Evolutionary conservation across 805 yeast species (phyloP).

Genomic region (Starmerella khaoyaiensis): DNA sequence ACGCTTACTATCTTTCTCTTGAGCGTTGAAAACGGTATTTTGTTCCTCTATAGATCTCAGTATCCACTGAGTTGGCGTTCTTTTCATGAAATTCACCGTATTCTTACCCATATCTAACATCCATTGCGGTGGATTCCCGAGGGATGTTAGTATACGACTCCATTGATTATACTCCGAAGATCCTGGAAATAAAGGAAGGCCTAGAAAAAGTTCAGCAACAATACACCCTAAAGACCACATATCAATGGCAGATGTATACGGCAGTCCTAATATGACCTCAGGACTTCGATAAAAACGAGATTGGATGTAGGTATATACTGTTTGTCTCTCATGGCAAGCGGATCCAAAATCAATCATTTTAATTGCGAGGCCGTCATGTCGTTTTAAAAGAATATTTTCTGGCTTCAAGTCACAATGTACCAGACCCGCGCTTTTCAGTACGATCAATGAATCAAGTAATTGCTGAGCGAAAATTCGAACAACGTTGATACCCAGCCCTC

Average conservation of each 20-base stretch:
- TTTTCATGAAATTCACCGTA: conserved; percentile 53
- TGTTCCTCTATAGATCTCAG: conserved; percentile 43
- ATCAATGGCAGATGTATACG: conserved; percentile 85
- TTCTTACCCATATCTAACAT: conserved; percentile 94
- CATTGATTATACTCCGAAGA: conserved; percentile 86
- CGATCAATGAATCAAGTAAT: conserved; percentile 64
- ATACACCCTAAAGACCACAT: conserved; percentile 97
- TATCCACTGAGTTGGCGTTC: conserved; percentile 28
- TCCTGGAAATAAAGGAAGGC: conserved; percentile 91
- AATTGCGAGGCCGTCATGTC: conserved; percentile 70
- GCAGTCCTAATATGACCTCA: conserved; percentile 81
- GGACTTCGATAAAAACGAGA: conserved; percentile 90
- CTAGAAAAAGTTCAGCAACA: conserved; percentile 77
- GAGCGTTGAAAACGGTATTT: conserved; percentile 31
- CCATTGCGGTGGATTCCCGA: conserved; percentile 84
- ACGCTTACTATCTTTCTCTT: conserved; percentile 71
- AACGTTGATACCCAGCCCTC: conserved; percentile 69
- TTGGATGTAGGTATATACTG: conserved; percentile 82
- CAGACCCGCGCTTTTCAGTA: conserved; percentile 67
- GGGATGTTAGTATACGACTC: conserved; percentile 62
- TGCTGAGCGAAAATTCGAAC: conserved; percentile 71
- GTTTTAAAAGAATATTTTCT: conserved; percentile 73
- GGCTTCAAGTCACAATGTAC: conserved; percentile 97
- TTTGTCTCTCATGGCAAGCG: conserved; percentile 84
- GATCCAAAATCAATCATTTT: conserved; percentile 94